Base-by-base conservation (phyloP, 768 basidiomycete species). In the Xerocomus spinulosus region DNA sequence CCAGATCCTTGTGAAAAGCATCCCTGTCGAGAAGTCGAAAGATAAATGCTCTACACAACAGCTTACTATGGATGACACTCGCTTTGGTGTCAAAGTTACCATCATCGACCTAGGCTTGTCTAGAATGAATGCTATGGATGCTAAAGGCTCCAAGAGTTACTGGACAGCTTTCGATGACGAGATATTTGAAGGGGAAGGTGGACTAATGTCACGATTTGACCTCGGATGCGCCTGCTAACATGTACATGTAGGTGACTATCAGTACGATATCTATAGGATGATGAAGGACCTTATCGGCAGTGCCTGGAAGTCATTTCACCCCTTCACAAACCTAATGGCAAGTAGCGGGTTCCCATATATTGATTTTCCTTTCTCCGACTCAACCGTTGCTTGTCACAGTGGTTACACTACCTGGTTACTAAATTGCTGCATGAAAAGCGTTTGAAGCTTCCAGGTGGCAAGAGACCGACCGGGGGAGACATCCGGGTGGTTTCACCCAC, bases 61-160 rank as follows among this genome's bases (percentile, higher is more conserved):
- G 26, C 46, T 74, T 25, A 63, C 70, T 21, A 87, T 91, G 88
- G 87, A 91, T 58, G 77, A 83, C 58, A 54, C 64, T 26, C 67
- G 57, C 13, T 76, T 85, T 57, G 91, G 91, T 12, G 75, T 96
- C 7, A 69, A 78, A 55, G 82, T 83, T 10, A 96, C 92, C 14
- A 73, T 98, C 52, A 97, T 99, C 63, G 96, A 99, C 68, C 80
- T 98, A 28, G 96, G 96, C 14, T 75, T 98, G 23, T 91, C 96
- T 5, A 76, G 94, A 40, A 87, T 92, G 79, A 77, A 83, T 56
- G 77, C 79, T 1, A 71, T 70, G 13, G 78, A 77, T 63, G 70
- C 70, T 3, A 55, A 58, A 32, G 74, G 70, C 29, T 72, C 73
- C 9, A 69, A 72, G 46, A 69, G 64, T 25, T 80, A 85, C 47